These are phyloP conservation scores for Tuber microsphaerosporum DNA, from an alignment of 495 filamentous ascomycete species.

Conservation along the genomic window DNA sequence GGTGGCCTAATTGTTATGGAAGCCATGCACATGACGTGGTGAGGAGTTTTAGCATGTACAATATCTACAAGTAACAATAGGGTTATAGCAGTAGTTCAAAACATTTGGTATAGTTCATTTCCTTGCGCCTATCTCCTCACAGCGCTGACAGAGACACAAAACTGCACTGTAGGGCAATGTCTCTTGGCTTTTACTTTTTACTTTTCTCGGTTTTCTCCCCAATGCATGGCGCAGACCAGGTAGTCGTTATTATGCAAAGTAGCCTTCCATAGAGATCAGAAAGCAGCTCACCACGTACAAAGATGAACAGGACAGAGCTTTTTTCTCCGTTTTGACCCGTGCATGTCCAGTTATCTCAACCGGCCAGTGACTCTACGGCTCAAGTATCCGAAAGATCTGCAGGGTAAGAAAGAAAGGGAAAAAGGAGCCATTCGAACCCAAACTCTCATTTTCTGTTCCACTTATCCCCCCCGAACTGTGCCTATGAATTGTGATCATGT, in stretches of 20 bases:
- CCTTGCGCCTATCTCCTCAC: neutral
- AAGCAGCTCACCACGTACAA: neutral
- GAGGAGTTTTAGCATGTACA: neutral
- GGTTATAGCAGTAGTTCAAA: neutral
- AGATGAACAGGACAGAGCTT: neutral
- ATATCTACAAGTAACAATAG: neutral
- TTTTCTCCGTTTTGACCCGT: neutral
- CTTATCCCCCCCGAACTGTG: neutral
- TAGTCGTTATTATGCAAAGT: neutral
- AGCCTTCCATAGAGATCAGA: neutral
- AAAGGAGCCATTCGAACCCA: neutral
- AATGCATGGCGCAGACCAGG: neutral
- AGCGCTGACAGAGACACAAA: neutral
- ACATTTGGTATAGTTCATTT: neutral
- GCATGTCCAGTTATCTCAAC: neutral
- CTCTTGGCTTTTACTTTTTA: neutral
- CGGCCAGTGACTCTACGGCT: neutral
- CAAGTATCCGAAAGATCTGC: neutral
- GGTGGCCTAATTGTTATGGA: neutral
- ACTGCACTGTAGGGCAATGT: neutral
- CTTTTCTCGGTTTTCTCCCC: neutral
- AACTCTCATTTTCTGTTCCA: neutral
- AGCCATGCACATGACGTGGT: neutral
- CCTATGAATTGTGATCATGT: neutral
- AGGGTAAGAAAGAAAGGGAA: neutral